Conservation (phyloP, 495 filamentous ascomycete species). For the Xylaria nigripes region DNA sequence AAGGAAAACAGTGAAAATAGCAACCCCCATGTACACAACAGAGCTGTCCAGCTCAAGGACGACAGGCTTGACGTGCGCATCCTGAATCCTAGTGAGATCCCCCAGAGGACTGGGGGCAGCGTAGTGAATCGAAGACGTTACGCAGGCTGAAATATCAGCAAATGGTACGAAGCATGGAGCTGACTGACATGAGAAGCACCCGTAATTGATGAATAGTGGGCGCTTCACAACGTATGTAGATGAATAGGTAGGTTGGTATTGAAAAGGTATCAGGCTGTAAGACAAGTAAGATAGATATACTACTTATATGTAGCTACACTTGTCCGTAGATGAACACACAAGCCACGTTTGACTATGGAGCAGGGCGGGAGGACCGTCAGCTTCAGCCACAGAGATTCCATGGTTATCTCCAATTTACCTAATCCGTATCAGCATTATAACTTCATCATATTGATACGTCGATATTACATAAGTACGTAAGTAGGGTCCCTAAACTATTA, state of each 20-base stretch:
- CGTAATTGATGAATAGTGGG: not conserved
- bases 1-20: conserved; percentile 39
- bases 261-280: not conserved
- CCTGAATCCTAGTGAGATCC: conserved; percentile 12
- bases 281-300: too few relatives aligned
- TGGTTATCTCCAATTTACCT: too few relatives aligned
- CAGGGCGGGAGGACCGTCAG: not conserved
- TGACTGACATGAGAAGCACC: not conserved
- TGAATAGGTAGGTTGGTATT: not conserved
- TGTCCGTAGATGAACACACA: too few relatives aligned
- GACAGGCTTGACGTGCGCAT: conserved; percentile 37
- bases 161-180: not conserved
- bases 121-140: not conserved
- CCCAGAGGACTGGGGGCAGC: conserved; percentile 5
- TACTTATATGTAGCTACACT: too few relatives aligned
- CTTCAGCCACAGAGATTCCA: not conserved
- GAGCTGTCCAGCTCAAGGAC: conserved; percentile 50
- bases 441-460: too few relatives aligned
- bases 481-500: too few relatives aligned
- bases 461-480: too few relatives aligned
- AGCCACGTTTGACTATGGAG: not conserved
- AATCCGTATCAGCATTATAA: too few relatives aligned
- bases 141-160: not conserved
- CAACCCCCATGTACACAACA: conserved; percentile 39
- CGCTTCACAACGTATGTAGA: not conserved